Conservation (phyloP, 2,329 filamentous ascomycete genomes). For the Pseudogymnoascus pannorum region DNA sequence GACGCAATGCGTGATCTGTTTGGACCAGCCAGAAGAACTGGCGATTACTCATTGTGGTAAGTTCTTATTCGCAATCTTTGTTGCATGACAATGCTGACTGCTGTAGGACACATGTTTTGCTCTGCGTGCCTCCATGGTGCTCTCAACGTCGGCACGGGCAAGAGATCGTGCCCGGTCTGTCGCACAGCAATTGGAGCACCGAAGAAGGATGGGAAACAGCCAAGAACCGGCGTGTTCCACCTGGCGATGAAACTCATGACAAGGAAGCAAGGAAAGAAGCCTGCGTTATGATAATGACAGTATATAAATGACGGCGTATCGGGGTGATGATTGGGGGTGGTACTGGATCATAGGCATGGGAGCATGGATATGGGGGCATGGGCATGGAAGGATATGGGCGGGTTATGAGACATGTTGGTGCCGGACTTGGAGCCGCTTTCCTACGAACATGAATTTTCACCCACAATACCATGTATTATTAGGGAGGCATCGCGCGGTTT, state of each 20-base stretch:
- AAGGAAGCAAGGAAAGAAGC: constrained; percentile 44
- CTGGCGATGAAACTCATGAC: constrained; percentile 59
- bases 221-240: constrained; percentile 45
- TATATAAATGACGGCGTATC: constrained; percentile 4
- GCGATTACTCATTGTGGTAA: constrained; percentile 62
- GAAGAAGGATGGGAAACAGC: constrained; percentile 30
- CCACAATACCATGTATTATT: constrained; percentile 4
- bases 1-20: constrained; percentile 61
- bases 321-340: background rate
- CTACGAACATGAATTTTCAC: background rate
- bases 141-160: constrained; percentile 47
- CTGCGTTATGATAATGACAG: constrained; percentile 16
- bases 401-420: background rate
- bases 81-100: background rate
- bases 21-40: constrained; percentile 51
- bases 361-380: background rate
- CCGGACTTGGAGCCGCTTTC: background rate
- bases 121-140: constrained; percentile 55
- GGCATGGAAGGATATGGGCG: background rate
- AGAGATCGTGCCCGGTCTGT: constrained; percentile 55
- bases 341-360: background rate
- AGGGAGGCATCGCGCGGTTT: background rate
- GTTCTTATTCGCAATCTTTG: constrained; percentile 21
- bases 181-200: constrained; percentile 41
- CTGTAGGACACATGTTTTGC: constrained; percentile 56